phyloP scores from a whole-genome alignment of 2,329 filamentous ascomycete species.

The Neofusicoccum parvum region DNA sequence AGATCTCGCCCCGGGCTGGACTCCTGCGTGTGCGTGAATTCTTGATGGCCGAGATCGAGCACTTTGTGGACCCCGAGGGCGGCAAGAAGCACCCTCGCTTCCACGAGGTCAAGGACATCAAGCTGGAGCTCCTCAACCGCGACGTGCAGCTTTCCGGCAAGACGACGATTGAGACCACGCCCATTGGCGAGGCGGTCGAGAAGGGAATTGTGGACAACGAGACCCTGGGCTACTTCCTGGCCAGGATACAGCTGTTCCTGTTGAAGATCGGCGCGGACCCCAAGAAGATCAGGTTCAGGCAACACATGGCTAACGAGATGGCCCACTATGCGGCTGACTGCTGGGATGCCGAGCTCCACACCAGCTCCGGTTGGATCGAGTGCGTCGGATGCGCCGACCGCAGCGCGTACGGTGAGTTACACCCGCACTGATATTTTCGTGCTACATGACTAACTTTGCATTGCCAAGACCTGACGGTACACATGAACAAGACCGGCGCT shows the following conservation, averaged over 20 bases:
- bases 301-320: constrained; percentile 92
- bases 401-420: constrained; percentile 75
- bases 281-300: constrained; percentile 89
- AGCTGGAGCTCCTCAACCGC: constrained; percentile 82
- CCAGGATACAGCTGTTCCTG: constrained; percentile 89
- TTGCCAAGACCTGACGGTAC: constrained; percentile 71
- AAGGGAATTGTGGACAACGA: constrained; percentile 90
- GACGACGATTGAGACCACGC: constrained; percentile 71
- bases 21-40: constrained; percentile 95
- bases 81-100: constrained; percentile 95
- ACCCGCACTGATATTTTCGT: constrained; percentile 69
- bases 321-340: constrained; percentile 96
- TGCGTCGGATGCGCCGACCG: constrained; percentile 96
- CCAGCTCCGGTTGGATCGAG: constrained; percentile 95
- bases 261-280: constrained; percentile 84
- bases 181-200: constrained; percentile 84
- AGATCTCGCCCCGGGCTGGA: constrained; percentile 91
- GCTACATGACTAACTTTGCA: constrained; percentile 67
- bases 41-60: constrained; percentile 98
- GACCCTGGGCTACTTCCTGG: constrained; percentile 96
- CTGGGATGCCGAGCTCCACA: constrained; percentile 94
- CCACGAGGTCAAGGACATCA: constrained; percentile 77
- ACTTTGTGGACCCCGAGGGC: constrained; percentile 91
- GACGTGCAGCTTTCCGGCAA: constrained; percentile 85
- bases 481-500: constrained; percentile 83